Evolutionary conservation across 2,329 filamentous ascomycete genomes (phyloP), one percentile per base, ranked within the genome.

Genomic region (Botrytis hyacinthi): DNA sequence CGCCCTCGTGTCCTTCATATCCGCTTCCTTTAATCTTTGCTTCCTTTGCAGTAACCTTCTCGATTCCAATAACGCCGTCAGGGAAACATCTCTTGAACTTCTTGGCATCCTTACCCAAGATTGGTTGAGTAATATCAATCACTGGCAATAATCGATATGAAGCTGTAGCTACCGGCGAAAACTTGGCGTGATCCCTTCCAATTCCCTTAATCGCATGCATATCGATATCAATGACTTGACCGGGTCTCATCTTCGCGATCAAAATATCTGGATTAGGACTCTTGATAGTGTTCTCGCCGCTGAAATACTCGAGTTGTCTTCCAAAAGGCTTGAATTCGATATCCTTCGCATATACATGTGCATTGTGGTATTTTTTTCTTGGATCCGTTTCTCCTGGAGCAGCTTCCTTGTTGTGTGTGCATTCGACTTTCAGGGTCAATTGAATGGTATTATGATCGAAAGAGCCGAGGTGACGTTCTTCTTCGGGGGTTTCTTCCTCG

Each of bases 151-250:
- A 88, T 68, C 96, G 90, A 85, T 99, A 99, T 37, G 92, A 93
- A 4, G 96, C 96, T 1, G 96, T 98, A 4, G 95, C 95, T 51
- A 98, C 96, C 65, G 96, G 96, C 0, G 94, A 97, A 85, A 96
- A 99, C 84, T 99, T 99, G 78, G 96, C 92, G 83, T 99, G 96
- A 83, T 99, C 96, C 76, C 92, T 90, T 66, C 96, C 96, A 77
- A 97, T 90, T 75, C 97, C 96, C 85, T 98, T 97, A 84, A 97
- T 91, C 84, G 95, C 96, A 85, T 98, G 95, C 88, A 97, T 92
- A 77, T 93, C 90, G 75, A 98, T 86, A 80, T 93, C 88, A 79
- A 99, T 93, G 78, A 90, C 89, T 86, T 99, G 97, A 7, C 92
- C 93, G 0, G 97, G 96, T 42, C 96, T 91, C 83, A 99, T 85